A percentile compares a stretch with the other conserved stretches of the same genome.
These are phyloP conservation scores for Wickerhamiella pararugosa DNA, from an alignment of 1,139 yeast genomes.

Conservation along the genomic window DNA sequence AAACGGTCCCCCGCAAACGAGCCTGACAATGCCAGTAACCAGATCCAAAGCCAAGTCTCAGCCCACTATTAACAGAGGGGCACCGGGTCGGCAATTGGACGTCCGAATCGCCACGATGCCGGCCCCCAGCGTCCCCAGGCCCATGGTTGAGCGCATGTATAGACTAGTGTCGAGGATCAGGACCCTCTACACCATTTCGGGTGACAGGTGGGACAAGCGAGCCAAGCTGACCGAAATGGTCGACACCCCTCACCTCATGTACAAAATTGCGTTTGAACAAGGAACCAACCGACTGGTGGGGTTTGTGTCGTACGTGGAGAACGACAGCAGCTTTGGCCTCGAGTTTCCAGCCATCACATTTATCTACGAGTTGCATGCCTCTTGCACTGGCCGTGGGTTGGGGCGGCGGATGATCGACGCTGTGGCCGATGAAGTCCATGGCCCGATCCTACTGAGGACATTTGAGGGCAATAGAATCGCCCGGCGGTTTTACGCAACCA, in stretches of 20 bases:
- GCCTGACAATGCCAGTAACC: neutral
- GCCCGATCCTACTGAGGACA: slow-evolving; percentile 17
- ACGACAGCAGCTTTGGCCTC: slow-evolving; percentile 12
- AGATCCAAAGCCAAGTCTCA: neutral
- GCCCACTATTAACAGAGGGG: neutral
- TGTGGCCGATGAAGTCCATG: slow-evolving; percentile 9
- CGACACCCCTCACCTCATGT: slow-evolving; percentile 30
- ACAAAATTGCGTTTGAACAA: slow-evolving; percentile 22
- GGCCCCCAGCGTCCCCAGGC: neutral
- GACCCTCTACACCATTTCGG: slow-evolving; percentile 22
- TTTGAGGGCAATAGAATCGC: slow-evolving; percentile 20
- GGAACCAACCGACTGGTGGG: slow-evolving; percentile 23
- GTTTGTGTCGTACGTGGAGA: slow-evolving; percentile 32
- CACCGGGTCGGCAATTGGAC: neutral
- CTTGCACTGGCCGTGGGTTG: slow-evolving; percentile 17
- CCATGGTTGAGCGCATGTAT: slow-evolving; percentile 15
- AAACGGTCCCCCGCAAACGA: neutral
- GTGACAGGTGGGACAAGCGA: slow-evolving; percentile 31
- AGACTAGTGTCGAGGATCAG: slow-evolving; percentile 18
- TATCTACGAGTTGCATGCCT: slow-evolving; percentile 41
- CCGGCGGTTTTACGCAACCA: slow-evolving; percentile 16
- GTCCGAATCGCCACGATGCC: neutral
- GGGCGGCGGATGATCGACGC: slow-evolving; percentile 29
- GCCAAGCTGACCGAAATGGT: slow-evolving; percentile 34
- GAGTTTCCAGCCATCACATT: slow-evolving; percentile 30